phyloP scores from a whole-genome alignment of 331 rosid species.

The Saraca asoca region DNA sequence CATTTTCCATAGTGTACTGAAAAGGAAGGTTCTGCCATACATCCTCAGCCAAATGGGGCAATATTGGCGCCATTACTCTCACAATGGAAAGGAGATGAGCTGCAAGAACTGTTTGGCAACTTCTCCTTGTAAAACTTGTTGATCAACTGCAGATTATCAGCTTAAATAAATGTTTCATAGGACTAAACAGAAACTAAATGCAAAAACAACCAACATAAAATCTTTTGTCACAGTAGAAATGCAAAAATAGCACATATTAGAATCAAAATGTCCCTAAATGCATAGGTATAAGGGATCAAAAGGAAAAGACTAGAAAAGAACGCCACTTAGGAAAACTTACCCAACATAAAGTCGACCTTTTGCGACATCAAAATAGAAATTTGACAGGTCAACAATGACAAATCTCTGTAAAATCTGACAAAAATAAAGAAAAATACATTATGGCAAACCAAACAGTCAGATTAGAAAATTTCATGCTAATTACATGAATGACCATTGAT shows the following conservation, averaged over 20 bases:
- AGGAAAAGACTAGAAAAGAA: neutral
- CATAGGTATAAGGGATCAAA: neutral
- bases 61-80: conserved; percentile 82
- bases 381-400: conserved; percentile 92
- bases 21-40: conserved; percentile 98
- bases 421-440: conserved; percentile 9
- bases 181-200: conserved; percentile 8
- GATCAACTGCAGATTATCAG: conserved; percentile 66
- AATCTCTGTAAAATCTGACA: conserved; percentile 93
- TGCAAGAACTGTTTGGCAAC: conserved; percentile 94
- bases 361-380: conserved; percentile 91
- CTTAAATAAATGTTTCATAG: conserved; percentile 20
- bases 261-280: neutral
- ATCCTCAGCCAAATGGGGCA: conserved; percentile 99
- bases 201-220: neutral
- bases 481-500: conserved; percentile 12
- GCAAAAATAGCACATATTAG: no score
- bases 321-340: conserved; percentile 41
- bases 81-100: conserved; percentile 78
- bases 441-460: conserved; percentile 14
- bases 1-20: conserved; percentile 54
- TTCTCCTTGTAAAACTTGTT: conserved; percentile 80
- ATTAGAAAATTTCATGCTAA: conserved; percentile 24
- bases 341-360: conserved; percentile 98
- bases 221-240: no score